Evolutionary conservation across 2,329 filamentous ascomycete species (phyloP).

Genomic region (Cladosporium velox): DNA sequence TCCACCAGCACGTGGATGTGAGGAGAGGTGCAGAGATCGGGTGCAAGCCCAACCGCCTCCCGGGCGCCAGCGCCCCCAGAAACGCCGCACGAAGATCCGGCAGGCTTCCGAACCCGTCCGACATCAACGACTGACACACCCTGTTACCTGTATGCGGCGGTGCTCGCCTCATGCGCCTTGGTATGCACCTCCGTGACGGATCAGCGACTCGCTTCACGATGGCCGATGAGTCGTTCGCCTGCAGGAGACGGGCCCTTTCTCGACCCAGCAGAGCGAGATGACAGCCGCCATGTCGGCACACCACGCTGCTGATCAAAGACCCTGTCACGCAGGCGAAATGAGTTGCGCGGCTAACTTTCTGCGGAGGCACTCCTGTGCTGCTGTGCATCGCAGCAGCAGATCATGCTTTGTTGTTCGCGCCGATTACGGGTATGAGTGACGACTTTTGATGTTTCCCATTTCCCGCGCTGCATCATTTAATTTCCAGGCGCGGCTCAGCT

Average conservation of each 20-base stretch:
- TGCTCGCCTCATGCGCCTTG: conserved; percentile 1
- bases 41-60: background rate
- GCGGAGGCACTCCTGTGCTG: conserved; percentile 2
- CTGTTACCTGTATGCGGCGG: background rate
- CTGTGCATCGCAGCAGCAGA: background rate
- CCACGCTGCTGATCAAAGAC: conserved; percentile 21
- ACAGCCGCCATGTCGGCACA: conserved; percentile 22
- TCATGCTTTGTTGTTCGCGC: background rate
- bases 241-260: conserved; percentile 8
- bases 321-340: conserved; percentile 27
- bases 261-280: conserved; percentile 17
- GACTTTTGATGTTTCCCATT: background rate
- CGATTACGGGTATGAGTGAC: conserved; percentile 8
- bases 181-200: background rate
- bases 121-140: conserved; percentile 4
- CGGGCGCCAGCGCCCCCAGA: conserved; percentile 18
- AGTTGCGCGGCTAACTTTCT: conserved; percentile 20
- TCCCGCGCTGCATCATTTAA: background rate
- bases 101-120: conserved; percentile 13
- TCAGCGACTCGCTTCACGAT: background rate
- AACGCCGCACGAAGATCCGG: conserved; percentile 14
- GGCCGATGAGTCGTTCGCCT: background rate
- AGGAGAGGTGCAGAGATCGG: conserved; percentile 12
- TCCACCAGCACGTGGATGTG: conserved; percentile 20
- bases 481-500: conserved; percentile 4